Base-by-base conservation (phyloP, 768 basidiomycete genomes). In the Lactifluus echinatus region DNA sequence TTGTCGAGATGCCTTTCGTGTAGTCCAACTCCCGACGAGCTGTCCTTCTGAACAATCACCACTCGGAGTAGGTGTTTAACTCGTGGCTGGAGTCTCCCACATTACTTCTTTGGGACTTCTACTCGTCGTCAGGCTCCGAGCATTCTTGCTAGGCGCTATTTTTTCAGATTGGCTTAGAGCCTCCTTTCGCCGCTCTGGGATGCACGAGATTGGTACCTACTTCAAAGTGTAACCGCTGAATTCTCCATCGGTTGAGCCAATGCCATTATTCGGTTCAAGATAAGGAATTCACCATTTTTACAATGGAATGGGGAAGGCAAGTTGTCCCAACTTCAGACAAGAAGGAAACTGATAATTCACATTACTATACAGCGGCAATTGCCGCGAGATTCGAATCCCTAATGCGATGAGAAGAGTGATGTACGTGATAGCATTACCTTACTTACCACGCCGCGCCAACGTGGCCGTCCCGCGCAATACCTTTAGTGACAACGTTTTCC, bases 381-480 rank as follows among this genome's bases (percentile, higher is more conserved):
- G 45, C 57, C 57, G 57, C n/a, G 19, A 2, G 8, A 31, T 19
- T 53, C 46, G 29, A 29, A 36, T 42, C 29, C 19, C 23, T 5
- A 37, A 37, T 21, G 42, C 50, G 43, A 50, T 50, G 48, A 50
- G 56, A 57, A 47, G n/a, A 24, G 56, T 57, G 45, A 53, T 48
- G 39, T 33, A 21, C 36, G 52, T 40, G 57, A 53, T 26, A n/a
- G 34, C 28, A 10, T 58, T 46, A 53, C 53, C 34, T 39, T 24
- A 44, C n/a, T 36, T 49, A 50, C 48, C 58, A 59, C 47, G 58
- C 58, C 17, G 21, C 21, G 14, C n/a, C 47, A 55, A 50, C 58
- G 53, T 59, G 58, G 58, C 58, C 34, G 19, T 24, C 53, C 50
- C 53, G 42, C 57, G 53, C 42, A 39, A 55, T 28, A 21, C 40